A percentile compares a stretch with the other conserved stretches of the same genome.
Evolutionary conservation across 1,284 basidiomycete species (phyloP).

Genomic region (Pseudozyma pruni): DNA sequence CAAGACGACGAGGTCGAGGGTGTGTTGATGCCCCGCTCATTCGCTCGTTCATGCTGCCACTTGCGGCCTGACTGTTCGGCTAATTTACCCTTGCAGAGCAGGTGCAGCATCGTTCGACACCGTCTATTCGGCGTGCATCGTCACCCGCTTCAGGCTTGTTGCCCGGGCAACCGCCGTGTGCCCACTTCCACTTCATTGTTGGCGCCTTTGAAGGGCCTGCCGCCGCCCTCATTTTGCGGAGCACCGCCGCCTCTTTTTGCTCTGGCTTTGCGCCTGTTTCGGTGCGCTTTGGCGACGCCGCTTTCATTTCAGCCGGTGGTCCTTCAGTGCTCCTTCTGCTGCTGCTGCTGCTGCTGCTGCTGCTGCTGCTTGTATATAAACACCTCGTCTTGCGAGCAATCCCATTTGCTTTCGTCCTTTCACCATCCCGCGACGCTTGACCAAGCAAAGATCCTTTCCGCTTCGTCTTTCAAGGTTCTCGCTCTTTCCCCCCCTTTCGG

Average conservation of each 20-base stretch:
- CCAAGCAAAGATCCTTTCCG: neutral
- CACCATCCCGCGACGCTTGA: neutral
- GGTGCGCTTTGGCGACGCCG: too few relatives aligned
- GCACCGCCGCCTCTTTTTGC: too few relatives aligned
- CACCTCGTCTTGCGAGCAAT: neutral
- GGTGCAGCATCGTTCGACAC: slow-evolving; percentile 27
- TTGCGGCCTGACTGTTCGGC: slow-evolving; percentile 11
- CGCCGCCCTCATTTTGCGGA: too few relatives aligned
- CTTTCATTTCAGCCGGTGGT: too few relatives aligned
- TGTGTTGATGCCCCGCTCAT: neutral
- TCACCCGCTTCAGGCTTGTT: neutral
- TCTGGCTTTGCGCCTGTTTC: too few relatives aligned
- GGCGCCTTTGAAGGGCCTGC: too few relatives aligned
- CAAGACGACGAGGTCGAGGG: neutral
- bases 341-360: too few relatives aligned
- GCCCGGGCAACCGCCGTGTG: neutral
- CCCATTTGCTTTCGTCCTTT: neutral
- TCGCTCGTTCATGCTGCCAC: neutral
- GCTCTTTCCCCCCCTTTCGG: neutral
- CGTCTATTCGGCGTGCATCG: neutral
- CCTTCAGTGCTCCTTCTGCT: too few relatives aligned
- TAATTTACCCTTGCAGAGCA: slow-evolving; percentile 33
- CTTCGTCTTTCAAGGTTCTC: neutral
- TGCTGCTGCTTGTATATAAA: too few relatives aligned
- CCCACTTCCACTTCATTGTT: neutral